These are phyloP conservation scores for Cytospora piceicola DNA, from an alignment of 2,329 filamentous ascomycete species.

Conservation along the genomic window DNA sequence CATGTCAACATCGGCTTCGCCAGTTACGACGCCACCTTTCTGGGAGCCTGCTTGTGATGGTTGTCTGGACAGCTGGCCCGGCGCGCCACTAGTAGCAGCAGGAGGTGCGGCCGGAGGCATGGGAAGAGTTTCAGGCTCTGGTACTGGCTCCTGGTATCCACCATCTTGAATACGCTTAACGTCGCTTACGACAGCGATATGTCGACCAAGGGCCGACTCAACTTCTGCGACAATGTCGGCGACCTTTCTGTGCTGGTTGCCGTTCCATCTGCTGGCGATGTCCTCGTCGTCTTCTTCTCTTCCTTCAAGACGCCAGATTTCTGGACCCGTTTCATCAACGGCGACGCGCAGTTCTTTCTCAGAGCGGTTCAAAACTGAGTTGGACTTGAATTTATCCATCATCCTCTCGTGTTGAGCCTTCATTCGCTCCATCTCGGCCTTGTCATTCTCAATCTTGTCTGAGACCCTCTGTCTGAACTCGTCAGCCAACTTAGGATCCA, in stretches of 20 bases:
- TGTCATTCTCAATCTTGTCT: constrained; percentile 72
- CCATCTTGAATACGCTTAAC: constrained; percentile 78
- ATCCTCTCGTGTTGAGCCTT: constrained; percentile 76
- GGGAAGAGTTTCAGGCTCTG: constrained; percentile 45
- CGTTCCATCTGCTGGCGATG: constrained; percentile 42
- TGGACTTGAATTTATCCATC: constrained; percentile 74
- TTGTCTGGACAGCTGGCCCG: constrained; percentile 51
- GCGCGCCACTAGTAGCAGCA: constrained; percentile 32
- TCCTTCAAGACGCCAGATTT: constrained; percentile 69
- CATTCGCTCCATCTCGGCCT: constrained; percentile 83
- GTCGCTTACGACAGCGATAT: constrained; percentile 65
- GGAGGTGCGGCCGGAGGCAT: constrained; percentile 36
- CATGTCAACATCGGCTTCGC: constrained; percentile 68
- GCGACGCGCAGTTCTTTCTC: constrained; percentile 76
- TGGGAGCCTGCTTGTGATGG: constrained; percentile 60
- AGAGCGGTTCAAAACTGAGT: constrained; percentile 70
- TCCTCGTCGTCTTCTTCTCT: constrained; percentile 55
- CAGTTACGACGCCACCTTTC: constrained; percentile 58
- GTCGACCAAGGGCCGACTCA: constrained; percentile 70
- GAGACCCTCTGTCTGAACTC: constrained; percentile 81
- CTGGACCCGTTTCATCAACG: constrained; percentile 61
- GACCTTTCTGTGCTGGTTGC: constrained; percentile 58
- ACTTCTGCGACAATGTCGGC: constrained; percentile 77
- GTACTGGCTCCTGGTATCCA: constrained; percentile 67
- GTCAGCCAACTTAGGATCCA: constrained; percentile 77